Base-by-base conservation (phyloP, 2,329 filamentous ascomycete genomes). In the Fusarium coffeatum region DNA sequence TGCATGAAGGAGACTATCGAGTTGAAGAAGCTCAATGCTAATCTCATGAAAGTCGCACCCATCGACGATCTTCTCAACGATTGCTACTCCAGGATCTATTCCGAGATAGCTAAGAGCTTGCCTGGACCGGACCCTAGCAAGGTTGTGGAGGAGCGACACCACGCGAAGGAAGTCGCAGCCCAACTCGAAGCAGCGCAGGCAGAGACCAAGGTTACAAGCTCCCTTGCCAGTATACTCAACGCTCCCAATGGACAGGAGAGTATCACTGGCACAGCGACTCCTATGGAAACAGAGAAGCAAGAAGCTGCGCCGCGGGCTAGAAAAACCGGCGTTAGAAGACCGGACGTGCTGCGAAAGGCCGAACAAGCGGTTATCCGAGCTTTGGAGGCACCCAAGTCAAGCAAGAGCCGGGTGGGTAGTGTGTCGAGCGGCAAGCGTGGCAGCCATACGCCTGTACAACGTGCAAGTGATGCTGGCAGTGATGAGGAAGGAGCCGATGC, bases 11-110 rank as follows among this genome's bases (percentile, higher is more conserved):
- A 89, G 48, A 82, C 83, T 0, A 84, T 88, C 12, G 87, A 89
- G 66, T 71, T 89, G 43, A 89, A 89, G 77, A 89, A 89, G 77
- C 87, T 98, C 46, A 99, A 99, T 76, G 90, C 91, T 42, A 92
- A 91, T 48, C 85, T 97, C 10, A 96, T 97, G 87, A 98, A 97
- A 79, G 88, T 91, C 1, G 88, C 89, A 0, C 86, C 90, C 12
- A 95, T 98, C 46, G 96, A 99, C 74, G 96, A 99, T 76, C 86
- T 98, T n/a, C 92, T 98, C 70, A 92, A 91, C 23, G 96, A 99
- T 79, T 90, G 92, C 50, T 99, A 97, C 79, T 92, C 93, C 2
- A 86, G 89, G 50, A 83, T 97, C 18, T 96, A 93, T 76, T 85
- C 86, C 20, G 87, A 90, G 30, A 82, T 94, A 50, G 89, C 89